These are phyloP conservation scores for Falciphora oryzae DNA, from an alignment of 2,329 filamentous ascomycete genomes.

Conservation along the genomic window DNA sequence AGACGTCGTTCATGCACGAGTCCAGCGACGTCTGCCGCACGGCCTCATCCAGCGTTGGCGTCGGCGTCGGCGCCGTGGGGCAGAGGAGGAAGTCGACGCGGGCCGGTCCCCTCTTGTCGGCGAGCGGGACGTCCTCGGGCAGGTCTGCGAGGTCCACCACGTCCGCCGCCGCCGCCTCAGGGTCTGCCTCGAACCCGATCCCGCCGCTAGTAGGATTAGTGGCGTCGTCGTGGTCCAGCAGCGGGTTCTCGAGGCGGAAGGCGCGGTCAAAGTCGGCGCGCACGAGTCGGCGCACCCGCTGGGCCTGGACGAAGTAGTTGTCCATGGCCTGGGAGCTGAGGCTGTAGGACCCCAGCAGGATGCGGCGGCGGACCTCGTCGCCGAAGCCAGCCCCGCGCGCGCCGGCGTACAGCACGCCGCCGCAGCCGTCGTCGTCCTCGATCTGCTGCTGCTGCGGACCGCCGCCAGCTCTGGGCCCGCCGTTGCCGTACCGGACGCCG, in stretches of 20 bases:
- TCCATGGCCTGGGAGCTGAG: conserved; percentile 86
- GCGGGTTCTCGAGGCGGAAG: conserved; percentile 64
- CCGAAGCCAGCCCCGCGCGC: conserved; percentile 75
- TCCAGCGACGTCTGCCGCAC: conserved; percentile 55
- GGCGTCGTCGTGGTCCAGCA: conserved; percentile 34
- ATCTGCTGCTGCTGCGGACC: neutral
- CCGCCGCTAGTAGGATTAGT: too few species aligned
- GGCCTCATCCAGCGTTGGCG: conserved; percentile 42
- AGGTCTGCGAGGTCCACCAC: conserved; percentile 55
- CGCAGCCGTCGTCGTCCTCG: conserved; percentile 27
- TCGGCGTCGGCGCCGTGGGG: conserved; percentile 68
- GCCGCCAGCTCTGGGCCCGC: neutral
- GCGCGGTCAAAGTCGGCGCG: conserved; percentile 79
- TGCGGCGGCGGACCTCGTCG: conserved; percentile 76
- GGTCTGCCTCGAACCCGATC: conserved; percentile 4
- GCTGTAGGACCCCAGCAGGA: conserved; percentile 84
- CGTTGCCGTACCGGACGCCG: conserved; percentile 79
- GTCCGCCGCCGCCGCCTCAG: conserved; percentile 20
- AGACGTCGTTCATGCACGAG: conserved; percentile 87
- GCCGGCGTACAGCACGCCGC: conserved; percentile 65
- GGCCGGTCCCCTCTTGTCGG: conserved; percentile 50
- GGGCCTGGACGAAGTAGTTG: conserved; percentile 95
- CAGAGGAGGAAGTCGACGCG: conserved; percentile 82
- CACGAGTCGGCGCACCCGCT: conserved; percentile 77
- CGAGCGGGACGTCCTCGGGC: conserved; percentile 43